These are phyloP conservation scores for Bolboschoenus planiculmis DNA, from an alignment of 176 grass and related monocot genomes.

Conservation along the genomic window DNA sequence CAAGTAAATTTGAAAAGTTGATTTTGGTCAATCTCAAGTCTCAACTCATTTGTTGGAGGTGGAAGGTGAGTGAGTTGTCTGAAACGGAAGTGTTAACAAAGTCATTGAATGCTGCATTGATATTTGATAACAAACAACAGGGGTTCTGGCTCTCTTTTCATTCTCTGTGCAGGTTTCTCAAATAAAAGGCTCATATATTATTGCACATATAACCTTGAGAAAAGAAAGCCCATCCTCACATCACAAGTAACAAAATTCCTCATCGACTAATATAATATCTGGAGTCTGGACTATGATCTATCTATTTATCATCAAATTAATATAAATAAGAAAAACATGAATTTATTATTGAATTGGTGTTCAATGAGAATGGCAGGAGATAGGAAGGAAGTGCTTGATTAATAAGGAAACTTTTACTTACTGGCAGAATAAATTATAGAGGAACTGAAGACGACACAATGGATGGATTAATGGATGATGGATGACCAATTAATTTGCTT, in stretches of 20 bases:
- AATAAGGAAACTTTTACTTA: no score
- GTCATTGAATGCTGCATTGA: no score
- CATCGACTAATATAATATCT: background rate
- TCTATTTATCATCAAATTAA: background rate
- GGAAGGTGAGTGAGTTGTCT: no score
- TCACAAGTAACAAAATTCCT: background rate
- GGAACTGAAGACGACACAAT: background rate
- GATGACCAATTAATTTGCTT: slow-evolving; percentile 1
- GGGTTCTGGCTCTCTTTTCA: no score
- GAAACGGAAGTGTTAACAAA: no score
- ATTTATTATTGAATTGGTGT: background rate
- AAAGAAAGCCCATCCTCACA: background rate
- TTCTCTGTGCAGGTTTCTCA: background rate
- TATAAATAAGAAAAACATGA: background rate
- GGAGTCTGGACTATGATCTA: background rate
- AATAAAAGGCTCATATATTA: background rate
- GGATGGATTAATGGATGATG: background rate
- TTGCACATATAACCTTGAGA: no score
- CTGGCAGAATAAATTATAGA: background rate
- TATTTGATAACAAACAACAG: background rate
- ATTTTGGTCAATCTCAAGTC: background rate
- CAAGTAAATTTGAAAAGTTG: background rate
- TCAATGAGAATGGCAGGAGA: background rate
- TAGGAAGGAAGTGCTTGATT: no score
- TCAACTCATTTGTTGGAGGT: background rate